These are phyloP conservation scores for Agrocybe praecox DNA, from an alignment of 768 basidiomycete genomes.

Conservation along the genomic window DNA sequence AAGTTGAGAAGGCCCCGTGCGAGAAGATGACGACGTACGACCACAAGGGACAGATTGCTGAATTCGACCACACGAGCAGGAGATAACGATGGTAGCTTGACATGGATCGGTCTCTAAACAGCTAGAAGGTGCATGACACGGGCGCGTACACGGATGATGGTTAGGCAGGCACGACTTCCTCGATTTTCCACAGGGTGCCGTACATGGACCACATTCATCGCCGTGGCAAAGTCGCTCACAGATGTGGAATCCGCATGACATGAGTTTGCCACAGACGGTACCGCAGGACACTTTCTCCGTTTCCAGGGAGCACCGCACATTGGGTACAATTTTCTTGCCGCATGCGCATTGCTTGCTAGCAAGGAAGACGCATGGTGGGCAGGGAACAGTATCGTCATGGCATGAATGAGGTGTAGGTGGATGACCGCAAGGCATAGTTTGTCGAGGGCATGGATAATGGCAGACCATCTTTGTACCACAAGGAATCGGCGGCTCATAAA, in stretches of 20 bases:
- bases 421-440: constrained; percentile 81
- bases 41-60: constrained; percentile 78
- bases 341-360: constrained; percentile 85
- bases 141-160: constrained; percentile 72
- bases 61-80: constrained; percentile 85
- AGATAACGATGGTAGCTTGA: constrained; percentile 60
- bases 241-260: constrained; percentile 87
- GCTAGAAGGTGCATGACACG: constrained; percentile 87
- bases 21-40: constrained; percentile 41
- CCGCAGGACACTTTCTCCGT: constrained; percentile 84
- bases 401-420: constrained; percentile 77
- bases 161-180: constrained; percentile 78
- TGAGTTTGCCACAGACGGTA: constrained; percentile 72
- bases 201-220: constrained; percentile 80
- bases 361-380: constrained; percentile 89
- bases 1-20: constrained; percentile 39
- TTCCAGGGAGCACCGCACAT: constrained; percentile 83
- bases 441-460: constrained; percentile 73
- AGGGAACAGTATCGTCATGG: constrained; percentile 68
- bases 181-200: constrained; percentile 80
- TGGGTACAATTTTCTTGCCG: constrained; percentile 78
- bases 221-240: constrained; percentile 85
- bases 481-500: constrained; percentile 85
- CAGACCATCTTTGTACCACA: constrained; percentile 86
- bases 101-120: constrained; percentile 87